Base-by-base conservation (phyloP, 805 yeast species). In the Saturnispora silvae region DNA sequence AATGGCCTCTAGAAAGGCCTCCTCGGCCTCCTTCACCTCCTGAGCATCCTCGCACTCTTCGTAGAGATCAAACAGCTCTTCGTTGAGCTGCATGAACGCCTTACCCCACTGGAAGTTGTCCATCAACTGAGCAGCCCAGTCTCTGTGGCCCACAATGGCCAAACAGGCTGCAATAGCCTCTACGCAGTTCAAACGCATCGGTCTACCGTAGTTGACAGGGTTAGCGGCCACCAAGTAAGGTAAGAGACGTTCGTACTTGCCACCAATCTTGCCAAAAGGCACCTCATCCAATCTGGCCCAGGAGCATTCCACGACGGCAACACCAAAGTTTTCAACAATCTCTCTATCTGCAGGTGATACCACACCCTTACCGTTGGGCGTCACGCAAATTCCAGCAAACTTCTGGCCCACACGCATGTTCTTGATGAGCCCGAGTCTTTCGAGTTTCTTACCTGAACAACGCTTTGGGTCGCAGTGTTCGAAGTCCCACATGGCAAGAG, bases 401-500 rank as follows among this genome's bases (percentile, higher is more conserved):
- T 86, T 89, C 54, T 87, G 96, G 0, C 98, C 98, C n/a, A 92
- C 74, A 42, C 94, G 64, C 43, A 92, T 55, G 37, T 74, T 72
- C 43, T 75, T 74, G 35, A 92, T 87, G 16, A 85, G 60, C 1
- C 97, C 97, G 16, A 89, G 58, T 38, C 97, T 67, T 51, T 85
- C 96, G 22, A 92, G 65, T 55, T 86, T 87, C 63, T 92, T 92
- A 15, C 98, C 98, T 46, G 94, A 80, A 56, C 98, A 92, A 53
- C 96, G 70, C 54, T 92, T 92, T 1, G 98, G 98, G 60, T 92
- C 98, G 63, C 98, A 92, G 54, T 92, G 98, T 47, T 87, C 95
- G 53, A 92, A 92, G 57, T 92, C 98, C 96, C 98, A 89, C 98
- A 89, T 89, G 14, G 96, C 96, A 44, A 87, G 57, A 51, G 84